Percentiles rank a stretch among this genome's conserved stretches.
These are phyloP conservation scores for Cercospora sp. DNA, from an alignment of 2,329 filamentous ascomycete genomes.

Conservation along the genomic window DNA sequence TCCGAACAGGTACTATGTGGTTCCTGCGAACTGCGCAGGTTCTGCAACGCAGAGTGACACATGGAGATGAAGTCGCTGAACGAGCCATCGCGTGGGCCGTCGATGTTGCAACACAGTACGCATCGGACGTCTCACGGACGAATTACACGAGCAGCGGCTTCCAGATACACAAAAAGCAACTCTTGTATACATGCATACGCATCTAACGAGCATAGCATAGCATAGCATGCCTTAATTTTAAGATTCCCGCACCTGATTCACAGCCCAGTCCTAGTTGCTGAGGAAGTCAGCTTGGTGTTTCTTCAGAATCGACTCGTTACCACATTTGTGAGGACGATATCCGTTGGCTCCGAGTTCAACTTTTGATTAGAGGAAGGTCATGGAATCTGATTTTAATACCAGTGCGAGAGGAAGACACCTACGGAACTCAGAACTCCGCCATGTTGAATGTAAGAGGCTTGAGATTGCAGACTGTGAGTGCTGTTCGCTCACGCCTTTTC, in stretches of 20 bases:
- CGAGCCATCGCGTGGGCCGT: background rate
- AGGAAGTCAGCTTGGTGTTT: background rate
- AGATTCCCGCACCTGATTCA: background rate
- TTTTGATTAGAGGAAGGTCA: background rate
- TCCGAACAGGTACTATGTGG: constrained; percentile 24
- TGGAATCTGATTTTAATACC: background rate
- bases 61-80: constrained; percentile 27
- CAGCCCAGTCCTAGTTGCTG: background rate
- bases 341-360: background rate
- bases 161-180: background rate
- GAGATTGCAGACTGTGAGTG: background rate
- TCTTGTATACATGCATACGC: background rate
- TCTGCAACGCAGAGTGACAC: constrained; percentile 26
- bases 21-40: constrained; percentile 27
- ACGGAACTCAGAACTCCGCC: background rate
- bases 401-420: background rate
- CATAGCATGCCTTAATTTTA: background rate
- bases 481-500: background rate
- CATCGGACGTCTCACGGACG: background rate
- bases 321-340: background rate
- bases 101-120: background rate
- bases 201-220: background rate
- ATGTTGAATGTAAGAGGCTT: background rate
- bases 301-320: background rate
- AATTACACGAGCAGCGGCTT: background rate